Evolutionary conservation across 179 eudicot genomes (phyloP).

Genomic region (Heliamphora pulchella): DNA sequence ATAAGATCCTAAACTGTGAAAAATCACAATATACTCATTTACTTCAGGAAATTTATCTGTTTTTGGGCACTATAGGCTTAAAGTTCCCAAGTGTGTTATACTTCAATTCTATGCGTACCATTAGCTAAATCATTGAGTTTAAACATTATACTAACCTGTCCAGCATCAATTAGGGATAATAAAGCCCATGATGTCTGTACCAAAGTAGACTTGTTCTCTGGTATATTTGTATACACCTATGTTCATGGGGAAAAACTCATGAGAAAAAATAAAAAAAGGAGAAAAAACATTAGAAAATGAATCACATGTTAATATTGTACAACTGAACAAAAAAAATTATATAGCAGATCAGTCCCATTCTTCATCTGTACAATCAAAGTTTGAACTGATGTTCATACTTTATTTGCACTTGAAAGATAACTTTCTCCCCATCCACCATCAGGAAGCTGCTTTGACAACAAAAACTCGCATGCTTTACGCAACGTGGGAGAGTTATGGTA

Average conservation of each 20-base stretch:
- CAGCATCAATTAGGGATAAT: constrained; percentile 49
- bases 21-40: neutral
- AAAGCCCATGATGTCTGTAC: constrained; percentile 67
- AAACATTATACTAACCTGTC: constrained; percentile 30
- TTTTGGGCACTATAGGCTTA: neutral
- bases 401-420: constrained; percentile 63
- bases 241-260: neutral
- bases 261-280: no score
- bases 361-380: no score
- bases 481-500: constrained; percentile 41
- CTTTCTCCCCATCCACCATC: constrained; percentile 97
- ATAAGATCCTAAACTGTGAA: no score
- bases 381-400: no score
- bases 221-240: constrained; percentile 45
- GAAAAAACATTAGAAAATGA: no score
- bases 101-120: neutral
- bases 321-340: no score
- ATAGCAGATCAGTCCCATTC: no score
- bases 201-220: constrained; percentile 45
- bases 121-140: neutral
- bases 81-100: neutral
- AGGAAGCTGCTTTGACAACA: constrained; percentile 67
- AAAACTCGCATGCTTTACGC: constrained; percentile 60
- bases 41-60: neutral
- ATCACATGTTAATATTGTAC: no score